These are phyloP conservation scores for Prunus mongolica DNA, from an alignment of 306 rosid species.

Conservation along the genomic window DNA sequence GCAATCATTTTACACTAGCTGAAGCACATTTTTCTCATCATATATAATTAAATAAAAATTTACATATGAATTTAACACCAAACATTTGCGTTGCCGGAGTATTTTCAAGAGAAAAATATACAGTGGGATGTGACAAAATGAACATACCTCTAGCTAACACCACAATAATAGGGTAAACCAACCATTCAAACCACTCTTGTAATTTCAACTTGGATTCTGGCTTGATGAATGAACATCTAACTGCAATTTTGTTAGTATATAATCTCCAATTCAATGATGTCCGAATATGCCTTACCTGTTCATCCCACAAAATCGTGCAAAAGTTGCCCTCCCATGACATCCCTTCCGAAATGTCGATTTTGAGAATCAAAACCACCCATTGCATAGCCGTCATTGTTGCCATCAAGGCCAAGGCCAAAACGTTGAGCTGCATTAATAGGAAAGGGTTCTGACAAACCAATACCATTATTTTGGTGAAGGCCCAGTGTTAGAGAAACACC, in stretches of 20 bases:
- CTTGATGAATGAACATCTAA: conserved; percentile 22
- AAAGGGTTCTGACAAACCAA: conserved; percentile 63
- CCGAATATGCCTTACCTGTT: conserved; percentile 23
- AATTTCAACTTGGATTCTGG: conserved; percentile 13
- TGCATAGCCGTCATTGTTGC: conserved; percentile 47
- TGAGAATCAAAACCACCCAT: conserved; percentile 66
- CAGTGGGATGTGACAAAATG: conserved; percentile 7
- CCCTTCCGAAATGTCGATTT: conserved; percentile 74
- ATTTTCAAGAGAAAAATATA: conserved; percentile 1
- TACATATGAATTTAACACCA: conserved; percentile 20
- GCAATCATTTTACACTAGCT: too few relatives aligned
- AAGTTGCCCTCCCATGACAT: conserved; percentile 61
- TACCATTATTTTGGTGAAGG: conserved; percentile 75
- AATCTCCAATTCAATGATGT: conserved; percentile 17
- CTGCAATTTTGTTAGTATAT: conserved; percentile 29
- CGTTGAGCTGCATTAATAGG: conserved; percentile 64
- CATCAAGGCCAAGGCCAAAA: conserved; percentile 51
- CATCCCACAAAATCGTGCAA: conserved; percentile 76
- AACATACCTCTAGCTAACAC: conserved; percentile 13
- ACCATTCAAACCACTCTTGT: conserved; percentile 17
- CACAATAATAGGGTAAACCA: conserved; percentile 4
- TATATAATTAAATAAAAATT: too few relatives aligned
- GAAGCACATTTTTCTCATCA: neutral
- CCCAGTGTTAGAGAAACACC: conserved; percentile 82
- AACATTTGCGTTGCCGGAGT: conserved; percentile 11